Conservation (phyloP, 441 rosid genomes). For the Gossypium davidsonii region DNA sequence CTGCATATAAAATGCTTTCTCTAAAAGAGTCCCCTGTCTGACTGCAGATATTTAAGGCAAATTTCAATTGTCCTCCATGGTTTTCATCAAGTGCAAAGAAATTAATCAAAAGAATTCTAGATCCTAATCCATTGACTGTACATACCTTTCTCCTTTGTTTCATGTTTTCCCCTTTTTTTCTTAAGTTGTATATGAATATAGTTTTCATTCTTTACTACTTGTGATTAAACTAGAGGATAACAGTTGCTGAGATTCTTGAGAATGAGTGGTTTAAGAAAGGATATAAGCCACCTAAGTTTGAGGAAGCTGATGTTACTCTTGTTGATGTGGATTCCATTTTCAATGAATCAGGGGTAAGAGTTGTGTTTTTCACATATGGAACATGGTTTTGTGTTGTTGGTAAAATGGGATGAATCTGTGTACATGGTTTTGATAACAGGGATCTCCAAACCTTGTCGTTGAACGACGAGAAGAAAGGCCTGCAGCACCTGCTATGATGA, state of each 20-base stretch:
- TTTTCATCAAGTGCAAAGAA: constrained; percentile 90
- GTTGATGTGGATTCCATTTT: constrained; percentile 83
- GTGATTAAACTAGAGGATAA: constrained; percentile 63
- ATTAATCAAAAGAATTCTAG: constrained; percentile 76
- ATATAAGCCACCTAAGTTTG: constrained; percentile 76
- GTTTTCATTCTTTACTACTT: constrained; percentile 15
- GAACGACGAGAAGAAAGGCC: constrained; percentile 72
- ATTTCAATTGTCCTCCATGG: constrained; percentile 94
- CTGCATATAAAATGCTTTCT: constrained; percentile 1
- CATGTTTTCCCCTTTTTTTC: not conserved
- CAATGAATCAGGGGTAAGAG: constrained; percentile 65
- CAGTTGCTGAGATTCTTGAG: constrained; percentile 70
- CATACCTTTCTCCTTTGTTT: constrained; percentile 7
- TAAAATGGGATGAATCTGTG: constrained; percentile 2
- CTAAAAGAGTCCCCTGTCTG: not conserved
- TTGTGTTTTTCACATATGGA: constrained; percentile 4
- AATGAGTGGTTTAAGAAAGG: constrained; percentile 98
- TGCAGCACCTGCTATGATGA: constrained; percentile 73
- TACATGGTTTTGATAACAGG: constrained; percentile 35
- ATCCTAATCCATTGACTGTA: constrained; percentile 87
- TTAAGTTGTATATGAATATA: constrained; percentile 1
- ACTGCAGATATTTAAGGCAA: constrained; percentile 84
- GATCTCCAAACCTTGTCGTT: constrained; percentile 67
- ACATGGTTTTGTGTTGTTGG: not conserved
- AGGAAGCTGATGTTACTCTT: constrained; percentile 62